Evolutionary conservation across 2,329 filamentous ascomycete genomes (phyloP).

Genomic region (Cercospora beticola): DNA sequence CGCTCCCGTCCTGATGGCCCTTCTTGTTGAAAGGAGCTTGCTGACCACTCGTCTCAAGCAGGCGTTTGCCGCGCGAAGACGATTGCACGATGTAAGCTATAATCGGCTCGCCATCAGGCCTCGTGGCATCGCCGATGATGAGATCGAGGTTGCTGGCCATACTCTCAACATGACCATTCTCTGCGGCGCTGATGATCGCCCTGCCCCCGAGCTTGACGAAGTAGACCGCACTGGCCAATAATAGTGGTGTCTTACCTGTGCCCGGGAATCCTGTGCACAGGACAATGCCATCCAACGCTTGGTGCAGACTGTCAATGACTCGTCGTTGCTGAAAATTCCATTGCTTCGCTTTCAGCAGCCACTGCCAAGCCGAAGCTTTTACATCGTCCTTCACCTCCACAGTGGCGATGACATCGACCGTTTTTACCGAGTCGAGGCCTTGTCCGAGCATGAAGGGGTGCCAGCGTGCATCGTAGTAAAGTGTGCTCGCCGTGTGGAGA

Average conservation of each 20-base stretch:
- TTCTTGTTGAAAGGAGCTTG: background rate
- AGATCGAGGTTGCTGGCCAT: background rate
- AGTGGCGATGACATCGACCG: background rate
- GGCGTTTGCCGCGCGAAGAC: background rate
- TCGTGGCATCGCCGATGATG: background rate
- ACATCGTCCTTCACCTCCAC: background rate
- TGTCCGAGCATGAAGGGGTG: background rate
- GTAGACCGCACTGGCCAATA: background rate
- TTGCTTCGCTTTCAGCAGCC: too few relatives aligned
- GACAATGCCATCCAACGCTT: background rate
- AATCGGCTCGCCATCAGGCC: background rate
- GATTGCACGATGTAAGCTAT: background rate
- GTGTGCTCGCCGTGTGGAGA: background rate
- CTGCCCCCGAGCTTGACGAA: background rate
- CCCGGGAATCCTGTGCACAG: background rate
- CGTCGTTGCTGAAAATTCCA: conserved; percentile 5
- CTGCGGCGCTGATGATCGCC: background rate
- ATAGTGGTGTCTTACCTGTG: conserved; percentile 5
- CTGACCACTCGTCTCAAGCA: background rate
- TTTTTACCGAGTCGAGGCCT: background rate
- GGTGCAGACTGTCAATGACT: background rate
- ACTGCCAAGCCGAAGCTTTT: background rate
- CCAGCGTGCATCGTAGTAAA: background rate
- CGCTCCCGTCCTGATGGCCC: background rate
- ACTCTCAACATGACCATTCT: background rate